Base-by-base conservation (phyloP, 2,329 filamentous ascomycete genomes). In the Pseudovirgaria hyperparasitica region DNA sequence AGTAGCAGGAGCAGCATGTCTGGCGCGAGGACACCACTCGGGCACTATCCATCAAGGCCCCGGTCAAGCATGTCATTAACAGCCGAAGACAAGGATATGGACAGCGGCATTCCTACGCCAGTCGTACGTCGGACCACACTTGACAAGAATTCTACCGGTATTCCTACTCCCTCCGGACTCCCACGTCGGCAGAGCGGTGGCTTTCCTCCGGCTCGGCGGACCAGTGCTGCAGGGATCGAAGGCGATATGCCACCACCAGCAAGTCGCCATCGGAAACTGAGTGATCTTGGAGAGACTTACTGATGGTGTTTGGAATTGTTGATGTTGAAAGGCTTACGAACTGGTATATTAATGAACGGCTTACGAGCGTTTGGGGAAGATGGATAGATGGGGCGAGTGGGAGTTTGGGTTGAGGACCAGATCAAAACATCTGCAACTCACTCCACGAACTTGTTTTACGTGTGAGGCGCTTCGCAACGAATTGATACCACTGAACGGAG, bases 1-100 rank as follows among this genome's bases (percentile, higher is more conserved):
- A 63, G 70, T 37, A 81, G 76, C 41, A 70, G 77, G 26, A 63
- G 72, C 19, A 81, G 76, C 36, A 49, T 73, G 10, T 58, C 60
- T 4, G 64, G 72, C 5, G 52, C 69, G 6, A 67, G 76, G 33
- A 80, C 77, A 9, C 74, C 79, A 1, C 55, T 82, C 28, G 71
- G 62, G 16, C 60, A 67, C 38, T 49, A 9, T 50, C 46, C 6
- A 36, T 45, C 21, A 45, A 46, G 14, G 26, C 23, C 21, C 28
- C 30, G 7, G 25, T 45, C 17, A 41, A 67, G 26, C 67, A 69
- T 34, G 60, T 62, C 19, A n/a, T n/a, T n/a, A n/a, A n/a, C n/a
- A n/a, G 65, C 67, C 20, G 66, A 70, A 30, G 60, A 45, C 24
- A 46, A 32, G 22, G 38, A 40, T n/a, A 52, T 48, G 22, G 51